These are phyloP conservation scores for Chaetomium olivaceum DNA, from an alignment of 2,329 filamentous ascomycete genomes.

Conservation along the genomic window DNA sequence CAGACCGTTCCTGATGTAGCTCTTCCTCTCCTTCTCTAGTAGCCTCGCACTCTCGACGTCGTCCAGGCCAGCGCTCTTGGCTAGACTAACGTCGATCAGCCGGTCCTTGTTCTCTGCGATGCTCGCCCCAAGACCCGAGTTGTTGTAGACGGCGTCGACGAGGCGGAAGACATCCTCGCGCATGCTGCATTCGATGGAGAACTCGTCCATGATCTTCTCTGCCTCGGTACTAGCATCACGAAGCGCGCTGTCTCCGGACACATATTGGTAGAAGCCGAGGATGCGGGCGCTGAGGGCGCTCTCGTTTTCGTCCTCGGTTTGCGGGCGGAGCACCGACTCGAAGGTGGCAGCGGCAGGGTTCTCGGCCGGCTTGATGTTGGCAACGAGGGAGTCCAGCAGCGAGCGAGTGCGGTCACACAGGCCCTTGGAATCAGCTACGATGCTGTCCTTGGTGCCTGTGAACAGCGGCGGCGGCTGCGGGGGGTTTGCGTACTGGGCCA, in stretches of 20 bases:
- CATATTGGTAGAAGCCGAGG: slow-evolving; percentile 77
- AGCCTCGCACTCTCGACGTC: slow-evolving; percentile 71
- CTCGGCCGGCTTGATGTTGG: slow-evolving; percentile 54
- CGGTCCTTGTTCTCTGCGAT: slow-evolving; percentile 57
- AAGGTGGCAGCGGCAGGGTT: slow-evolving; percentile 56
- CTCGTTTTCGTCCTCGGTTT: slow-evolving; percentile 71
- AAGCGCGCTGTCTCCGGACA: slow-evolving; percentile 67
- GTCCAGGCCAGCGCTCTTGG: slow-evolving; percentile 31
- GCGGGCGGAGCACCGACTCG: slow-evolving; percentile 60
- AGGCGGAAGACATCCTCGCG: slow-evolving; percentile 76
- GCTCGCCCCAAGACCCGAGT: slow-evolving; percentile 45
- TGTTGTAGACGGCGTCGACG: slow-evolving; percentile 59
- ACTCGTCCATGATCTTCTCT: slow-evolving; percentile 74
- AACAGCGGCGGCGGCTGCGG: slow-evolving; percentile 78
- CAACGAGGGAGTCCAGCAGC: slow-evolving; percentile 67
- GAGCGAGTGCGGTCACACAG: slow-evolving; percentile 64
- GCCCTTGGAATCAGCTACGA: slow-evolving; percentile 66
- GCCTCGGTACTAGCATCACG: slow-evolving; percentile 76
- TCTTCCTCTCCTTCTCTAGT: slow-evolving; percentile 75
- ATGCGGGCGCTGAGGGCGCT: slow-evolving; percentile 63
- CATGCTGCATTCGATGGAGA: slow-evolving; percentile 76
- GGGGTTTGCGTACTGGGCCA: slow-evolving; percentile 67
- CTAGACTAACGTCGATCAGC: slow-evolving; percentile 31
- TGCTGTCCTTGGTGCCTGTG: slow-evolving; percentile 68
- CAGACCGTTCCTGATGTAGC: slow-evolving; percentile 74